Evolutionary conservation across 2,329 filamentous ascomycete genomes (phyloP).

Genomic region (Microsporum canis): DNA sequence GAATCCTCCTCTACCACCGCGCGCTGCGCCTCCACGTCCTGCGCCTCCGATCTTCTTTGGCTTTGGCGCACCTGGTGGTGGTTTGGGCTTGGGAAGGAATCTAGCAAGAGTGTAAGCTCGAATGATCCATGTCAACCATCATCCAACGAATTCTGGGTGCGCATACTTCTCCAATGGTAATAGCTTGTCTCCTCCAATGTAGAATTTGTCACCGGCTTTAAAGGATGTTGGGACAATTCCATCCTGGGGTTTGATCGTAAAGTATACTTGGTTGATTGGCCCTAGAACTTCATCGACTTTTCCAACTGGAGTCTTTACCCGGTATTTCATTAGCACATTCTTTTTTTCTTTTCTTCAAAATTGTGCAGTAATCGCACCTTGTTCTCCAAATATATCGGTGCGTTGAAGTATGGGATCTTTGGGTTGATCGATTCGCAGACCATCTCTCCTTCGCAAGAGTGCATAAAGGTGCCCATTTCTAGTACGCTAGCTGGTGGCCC

Average conservation of each 20-base stretch:
- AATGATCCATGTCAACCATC: neutral
- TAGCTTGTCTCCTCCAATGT: conserved; percentile 87
- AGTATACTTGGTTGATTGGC: conserved; percentile 94
- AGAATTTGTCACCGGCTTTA: conserved; percentile 96
- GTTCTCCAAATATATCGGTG: conserved; percentile 97
- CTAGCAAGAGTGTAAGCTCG: conserved; percentile 23
- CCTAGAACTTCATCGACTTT: conserved; percentile 98
- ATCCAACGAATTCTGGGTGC: conserved; percentile 4
- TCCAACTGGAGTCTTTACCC: conserved; percentile 62
- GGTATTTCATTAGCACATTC: neutral
- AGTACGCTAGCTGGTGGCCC: conserved; percentile 53
- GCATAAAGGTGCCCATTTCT: conserved; percentile 92
- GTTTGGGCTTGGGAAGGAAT: conserved; percentile 91
- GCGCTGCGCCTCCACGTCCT: conserved; percentile 33
- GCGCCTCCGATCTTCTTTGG: conserved; percentile 58
- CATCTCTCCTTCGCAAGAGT: conserved; percentile 95
- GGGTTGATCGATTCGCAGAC: conserved; percentile 90
- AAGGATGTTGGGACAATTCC: conserved; percentile 91
- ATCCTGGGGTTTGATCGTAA: conserved; percentile 94
- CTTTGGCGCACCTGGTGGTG: conserved; percentile 53
- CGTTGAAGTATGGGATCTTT: conserved; percentile 98
- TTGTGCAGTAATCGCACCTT: conserved; percentile 48
- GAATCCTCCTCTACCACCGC: conserved; percentile 33
- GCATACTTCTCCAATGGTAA: conserved; percentile 72
- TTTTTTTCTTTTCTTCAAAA: neutral